phyloP scores from a whole-genome alignment of 441 rosid genomes.

The Pelargonium myrrhifolium region DNA sequence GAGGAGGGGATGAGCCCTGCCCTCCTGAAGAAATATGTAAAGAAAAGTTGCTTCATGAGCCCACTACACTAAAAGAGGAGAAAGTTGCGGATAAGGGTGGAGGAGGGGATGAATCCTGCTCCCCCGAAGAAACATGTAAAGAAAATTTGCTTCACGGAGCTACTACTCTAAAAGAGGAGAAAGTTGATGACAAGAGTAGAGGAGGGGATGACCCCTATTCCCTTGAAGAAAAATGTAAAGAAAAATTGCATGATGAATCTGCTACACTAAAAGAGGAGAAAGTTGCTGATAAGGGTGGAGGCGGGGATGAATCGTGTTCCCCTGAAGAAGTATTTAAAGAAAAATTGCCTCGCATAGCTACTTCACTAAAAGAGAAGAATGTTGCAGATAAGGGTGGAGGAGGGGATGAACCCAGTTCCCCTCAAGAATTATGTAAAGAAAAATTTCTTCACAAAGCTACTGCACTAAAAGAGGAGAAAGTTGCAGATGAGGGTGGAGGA shows the following conservation, averaged over 20 bases:
- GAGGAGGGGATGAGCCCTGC: too few species aligned
- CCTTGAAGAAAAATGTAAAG: conserved; percentile 21
- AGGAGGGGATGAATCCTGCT: background rate
- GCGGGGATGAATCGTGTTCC: too few species aligned
- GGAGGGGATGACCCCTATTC: too few species aligned
- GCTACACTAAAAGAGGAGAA: conserved; percentile 20
- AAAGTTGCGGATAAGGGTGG: too few species aligned
- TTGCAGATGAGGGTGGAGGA: conserved; percentile 15
- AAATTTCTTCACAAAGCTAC: conserved; percentile 1
- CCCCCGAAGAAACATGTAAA: conserved; percentile 6
- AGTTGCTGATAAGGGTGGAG: conserved; percentile 22
- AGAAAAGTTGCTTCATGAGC: too few species aligned
- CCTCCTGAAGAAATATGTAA: too few species aligned
- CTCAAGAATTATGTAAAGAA: conserved; percentile 25
- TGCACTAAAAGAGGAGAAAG: conserved; percentile 8
- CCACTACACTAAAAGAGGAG: too few species aligned
- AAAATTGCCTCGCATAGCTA: too few species aligned
- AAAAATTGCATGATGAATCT: conserved; percentile 26
- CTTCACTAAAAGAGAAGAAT: too few species aligned
- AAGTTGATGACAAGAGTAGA: background rate
- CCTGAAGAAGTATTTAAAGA: too few species aligned
- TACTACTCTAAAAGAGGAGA: conserved; percentile 5
- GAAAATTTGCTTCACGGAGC: conserved; percentile 5
- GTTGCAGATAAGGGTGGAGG: too few species aligned
- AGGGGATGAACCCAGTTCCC: conserved; percentile 22